Percentiles rank a stretch among this genome's conserved stretches.
These are phyloP conservation scores for Acacia acuminata DNA, from an alignment of 306 rosid genomes.

Conservation along the genomic window DNA sequence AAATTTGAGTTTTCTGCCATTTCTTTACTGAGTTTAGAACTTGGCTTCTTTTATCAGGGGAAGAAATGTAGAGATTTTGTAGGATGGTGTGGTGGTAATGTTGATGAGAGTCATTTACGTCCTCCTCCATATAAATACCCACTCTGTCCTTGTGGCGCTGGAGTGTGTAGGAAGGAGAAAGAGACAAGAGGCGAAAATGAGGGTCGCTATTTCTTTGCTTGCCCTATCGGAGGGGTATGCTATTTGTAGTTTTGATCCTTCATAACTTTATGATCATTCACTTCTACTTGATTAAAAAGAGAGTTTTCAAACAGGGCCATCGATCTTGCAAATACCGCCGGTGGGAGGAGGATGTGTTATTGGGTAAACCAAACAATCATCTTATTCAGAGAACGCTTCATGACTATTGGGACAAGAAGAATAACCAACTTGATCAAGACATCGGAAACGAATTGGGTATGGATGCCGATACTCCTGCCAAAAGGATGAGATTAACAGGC, in stretches of 20 bases:
- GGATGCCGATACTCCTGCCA: conserved; percentile 9
- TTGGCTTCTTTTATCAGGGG: conserved; percentile 27
- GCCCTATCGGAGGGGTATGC: conserved; percentile 37
- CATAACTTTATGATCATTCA: conserved; percentile 3
- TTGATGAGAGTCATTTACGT: conserved; percentile 15
- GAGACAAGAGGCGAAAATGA: not conserved
- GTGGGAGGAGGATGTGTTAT: conserved; percentile 36
- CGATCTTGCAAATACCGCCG: conserved; percentile 34
- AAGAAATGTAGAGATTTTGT: conserved; percentile 1
- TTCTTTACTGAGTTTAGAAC: not conserved
- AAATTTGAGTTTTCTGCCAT: not conserved
- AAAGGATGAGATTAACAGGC: conserved; percentile 25
- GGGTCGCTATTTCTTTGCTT: conserved; percentile 27
- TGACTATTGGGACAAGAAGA: conserved; percentile 12
- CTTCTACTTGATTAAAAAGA: conserved; percentile 1
- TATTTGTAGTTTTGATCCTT: not conserved
- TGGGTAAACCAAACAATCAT: conserved; percentile 3
- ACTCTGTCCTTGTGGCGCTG: conserved; percentile 41
- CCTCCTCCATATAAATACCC: conserved; percentile 42
- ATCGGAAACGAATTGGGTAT: conserved; percentile 7
- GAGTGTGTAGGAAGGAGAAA: conserved; percentile 37
- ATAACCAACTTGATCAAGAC: not conserved
- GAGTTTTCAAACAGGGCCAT: conserved; percentile 28
- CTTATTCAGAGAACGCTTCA: conserved; percentile 25
- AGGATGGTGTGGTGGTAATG: conserved; percentile 26